Base-by-base conservation (phyloP, 768 basidiomycete species). In the Baorangia bicolor region DNA sequence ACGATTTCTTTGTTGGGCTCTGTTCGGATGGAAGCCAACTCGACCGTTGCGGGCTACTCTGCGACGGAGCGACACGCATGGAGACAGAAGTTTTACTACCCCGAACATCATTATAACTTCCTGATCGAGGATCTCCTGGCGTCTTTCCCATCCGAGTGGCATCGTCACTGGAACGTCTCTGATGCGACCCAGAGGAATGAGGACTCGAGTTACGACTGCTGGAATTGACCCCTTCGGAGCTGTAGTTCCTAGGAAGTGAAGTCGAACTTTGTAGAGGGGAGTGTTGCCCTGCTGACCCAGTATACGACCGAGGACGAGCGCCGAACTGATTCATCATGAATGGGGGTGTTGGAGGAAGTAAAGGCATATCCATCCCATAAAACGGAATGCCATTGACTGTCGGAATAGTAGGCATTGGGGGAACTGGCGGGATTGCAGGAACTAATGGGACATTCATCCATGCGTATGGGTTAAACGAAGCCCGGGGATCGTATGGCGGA, bases 271-370 rank as follows among this genome's bases (percentile, higher is more conserved):
- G 71, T 44, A 58, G 55, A 37, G 62, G 61, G 18, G 73, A 65
- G 0, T 68, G 67, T 12, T 72, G 69, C 39, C 71, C 71, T 30
- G 66, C 61, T n/a, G 65, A 72, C 13, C 69, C 71, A 18, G 56
- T 62, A 35, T 59, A 60, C 46, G 69, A 67, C 21, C 68, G 72
- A 23, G 78, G 75, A 30, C 81, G 77, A 53, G 77, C 46, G 16
- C 75, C 73, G 30, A 67, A 82, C 54, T 82, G 78, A 51, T 82
- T 82, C 74, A 87, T 78, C 85, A 89, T 88, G 70, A 90, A 90
- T 13, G 88, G 87, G 23, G 88, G 81, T 2, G 83, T 78, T 6
- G 88, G 88, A 11, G 88, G 88, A 30, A 90, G 76, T 11, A 90
- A 73, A 8, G 88, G 86, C 79, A 82, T 81, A 59, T 88, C 85